A percentile compares a stretch with the other conserved stretches of the same genome.
phyloP scores from a whole-genome alignment of 23 red algal genomes.

The Pyropia yezoensis region DNA sequence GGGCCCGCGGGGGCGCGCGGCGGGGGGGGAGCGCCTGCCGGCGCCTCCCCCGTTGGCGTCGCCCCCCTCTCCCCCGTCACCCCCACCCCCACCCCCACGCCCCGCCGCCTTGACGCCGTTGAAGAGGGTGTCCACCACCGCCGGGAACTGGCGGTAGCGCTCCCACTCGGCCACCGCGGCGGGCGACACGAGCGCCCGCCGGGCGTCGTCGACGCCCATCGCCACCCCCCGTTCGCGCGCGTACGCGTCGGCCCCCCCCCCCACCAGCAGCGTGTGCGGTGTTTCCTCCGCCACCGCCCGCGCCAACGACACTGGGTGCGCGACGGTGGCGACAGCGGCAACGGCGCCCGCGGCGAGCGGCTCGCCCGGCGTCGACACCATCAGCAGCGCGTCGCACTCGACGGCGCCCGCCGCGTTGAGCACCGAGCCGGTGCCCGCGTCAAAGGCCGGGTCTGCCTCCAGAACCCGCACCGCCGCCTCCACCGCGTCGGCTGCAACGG shows the following conservation, averaged over 20 bases:
- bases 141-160: slow-evolving; percentile 13
- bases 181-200: slow-evolving; percentile 29
- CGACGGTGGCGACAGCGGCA: slow-evolving; percentile 35
- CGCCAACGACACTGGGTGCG: slow-evolving; percentile 65
- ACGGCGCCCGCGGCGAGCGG: slow-evolving; percentile 59
- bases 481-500: slow-evolving; percentile 59
- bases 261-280: slow-evolving; percentile 80
- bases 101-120: slow-evolving; percentile 11
- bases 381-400: slow-evolving; percentile 88
- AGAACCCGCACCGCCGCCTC: slow-evolving; percentile 70
- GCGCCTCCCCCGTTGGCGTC: not conserved
- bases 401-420: slow-evolving; percentile 56
- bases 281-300: slow-evolving; percentile 74
- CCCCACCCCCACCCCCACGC: no score
- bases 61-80: not conserved
- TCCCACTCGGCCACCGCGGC: slow-evolving; percentile 53
- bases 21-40: not conserved
- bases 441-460: slow-evolving; percentile 67
- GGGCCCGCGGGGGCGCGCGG: not conserved
- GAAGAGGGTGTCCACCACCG: slow-evolving; percentile 34
- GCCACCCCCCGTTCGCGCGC: slow-evolving; percentile 28
- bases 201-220: slow-evolving; percentile 2
- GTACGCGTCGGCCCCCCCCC: slow-evolving; percentile 65
- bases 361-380: slow-evolving; percentile 23
- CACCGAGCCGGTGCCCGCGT: slow-evolving; percentile 79